These are phyloP conservation scores for Kondoa malvinella DNA, from an alignment of 768 basidiomycete genomes.

Conservation along the genomic window DNA sequence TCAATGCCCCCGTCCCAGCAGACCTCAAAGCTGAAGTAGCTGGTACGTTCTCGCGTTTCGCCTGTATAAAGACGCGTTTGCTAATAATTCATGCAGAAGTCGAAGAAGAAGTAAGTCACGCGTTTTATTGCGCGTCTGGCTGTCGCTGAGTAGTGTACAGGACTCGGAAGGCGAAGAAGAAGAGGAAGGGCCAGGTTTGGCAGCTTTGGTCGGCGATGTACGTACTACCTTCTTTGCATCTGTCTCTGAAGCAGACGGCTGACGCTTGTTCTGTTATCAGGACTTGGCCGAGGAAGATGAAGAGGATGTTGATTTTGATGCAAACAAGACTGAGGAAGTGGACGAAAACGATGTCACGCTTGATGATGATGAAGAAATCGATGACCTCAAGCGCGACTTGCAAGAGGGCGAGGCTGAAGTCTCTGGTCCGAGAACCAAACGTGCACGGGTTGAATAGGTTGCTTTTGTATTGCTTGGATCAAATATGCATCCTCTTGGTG, in stretches of 20 bases:
- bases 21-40: background rate
- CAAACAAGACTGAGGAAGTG: background rate
- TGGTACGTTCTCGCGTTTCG: too few relatives aligned
- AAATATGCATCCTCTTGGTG: background rate
- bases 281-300: background rate
- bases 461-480: background rate
- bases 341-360: background rate
- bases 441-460: background rate
- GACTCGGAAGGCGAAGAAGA: background rate
- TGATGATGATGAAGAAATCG: slow-evolving; percentile 1
- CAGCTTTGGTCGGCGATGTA: background rate
- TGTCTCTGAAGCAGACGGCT: background rate
- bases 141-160: too few relatives aligned
- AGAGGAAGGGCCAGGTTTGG: background rate
- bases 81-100: background rate
- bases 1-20: too few relatives aligned
- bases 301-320: background rate
- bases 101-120: background rate
- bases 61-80: too few relatives aligned
- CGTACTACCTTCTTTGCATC: background rate
- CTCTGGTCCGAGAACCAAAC: background rate
- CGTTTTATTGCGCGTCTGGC: too few relatives aligned
- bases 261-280: background rate
- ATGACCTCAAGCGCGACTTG: background rate
- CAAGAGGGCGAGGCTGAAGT: background rate